These are phyloP conservation scores for Botrytis squamosa DNA, from an alignment of 2,329 filamentous ascomycete genomes.

Conservation along the genomic window DNA sequence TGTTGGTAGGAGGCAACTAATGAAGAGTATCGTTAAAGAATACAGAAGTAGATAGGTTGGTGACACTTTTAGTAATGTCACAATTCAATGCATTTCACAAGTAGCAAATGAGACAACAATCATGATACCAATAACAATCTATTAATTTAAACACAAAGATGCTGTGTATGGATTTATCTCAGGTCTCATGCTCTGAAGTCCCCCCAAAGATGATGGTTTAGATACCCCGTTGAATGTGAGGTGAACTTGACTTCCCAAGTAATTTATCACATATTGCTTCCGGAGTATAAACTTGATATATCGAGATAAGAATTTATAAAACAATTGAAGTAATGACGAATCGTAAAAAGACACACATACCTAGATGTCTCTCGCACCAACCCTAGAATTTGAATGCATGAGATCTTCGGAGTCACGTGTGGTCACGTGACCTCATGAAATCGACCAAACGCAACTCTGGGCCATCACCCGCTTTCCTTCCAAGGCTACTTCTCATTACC, in stretches of 20 bases:
- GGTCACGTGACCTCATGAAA: background rate
- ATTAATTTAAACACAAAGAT: background rate
- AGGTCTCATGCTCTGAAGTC: background rate
- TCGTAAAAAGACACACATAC: background rate
- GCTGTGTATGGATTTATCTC: background rate
- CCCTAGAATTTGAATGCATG: background rate
- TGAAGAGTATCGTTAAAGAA: background rate
- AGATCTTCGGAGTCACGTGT: background rate
- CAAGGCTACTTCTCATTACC: background rate
- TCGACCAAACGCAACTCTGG: background rate
- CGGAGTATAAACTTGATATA: background rate
- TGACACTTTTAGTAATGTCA: background rate
- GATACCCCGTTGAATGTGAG: background rate
- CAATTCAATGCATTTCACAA: background rate
- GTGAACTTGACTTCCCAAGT: background rate
- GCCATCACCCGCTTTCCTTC: background rate
- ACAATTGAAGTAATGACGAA: background rate
- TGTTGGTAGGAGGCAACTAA: background rate
- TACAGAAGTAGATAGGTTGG: background rate
- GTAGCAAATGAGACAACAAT: background rate
- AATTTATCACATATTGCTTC: background rate
- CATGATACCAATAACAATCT: background rate
- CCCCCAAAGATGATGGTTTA: background rate
- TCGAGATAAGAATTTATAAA: background rate
- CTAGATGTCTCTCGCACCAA: background rate